Percentiles rank a stretch among this genome's conserved stretches.
Conservation (phyloP, 768 basidiomycete genomes). For the Saitozyma sp. region DNA sequence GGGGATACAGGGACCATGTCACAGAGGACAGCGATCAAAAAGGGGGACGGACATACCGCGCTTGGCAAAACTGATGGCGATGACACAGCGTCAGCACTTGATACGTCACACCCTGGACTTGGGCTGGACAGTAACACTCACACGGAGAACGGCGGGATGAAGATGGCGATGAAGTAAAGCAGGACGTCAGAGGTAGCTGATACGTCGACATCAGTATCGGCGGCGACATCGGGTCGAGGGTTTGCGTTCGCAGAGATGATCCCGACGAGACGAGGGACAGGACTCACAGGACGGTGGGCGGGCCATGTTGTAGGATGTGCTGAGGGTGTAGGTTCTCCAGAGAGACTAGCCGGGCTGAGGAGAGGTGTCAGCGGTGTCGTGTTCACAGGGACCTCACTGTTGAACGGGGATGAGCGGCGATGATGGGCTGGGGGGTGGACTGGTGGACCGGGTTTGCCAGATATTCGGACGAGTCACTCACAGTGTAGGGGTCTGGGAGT, state of each 20-base stretch:
- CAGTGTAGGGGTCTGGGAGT: too few relatives aligned
- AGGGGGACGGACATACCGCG: constrained; percentile 4
- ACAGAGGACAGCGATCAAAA: too few relatives aligned
- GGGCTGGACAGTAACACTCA: constrained; percentile 16
- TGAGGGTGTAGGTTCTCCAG: not conserved
- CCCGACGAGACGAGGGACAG: not conserved
- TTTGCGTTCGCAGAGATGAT: not conserved
- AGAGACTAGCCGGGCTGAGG: not conserved
- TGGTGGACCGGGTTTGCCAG: too few relatives aligned
- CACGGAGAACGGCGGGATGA: constrained; percentile 47
- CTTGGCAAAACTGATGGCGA: constrained; percentile 1
- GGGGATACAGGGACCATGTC: too few relatives aligned
- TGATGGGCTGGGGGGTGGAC: too few relatives aligned
- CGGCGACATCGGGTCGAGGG: not conserved
- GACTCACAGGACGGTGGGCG: constrained; percentile 25
- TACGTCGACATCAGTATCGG: not conserved
- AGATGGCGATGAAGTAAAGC: constrained; percentile 53
- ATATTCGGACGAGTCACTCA: too few relatives aligned
- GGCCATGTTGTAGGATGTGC: constrained; percentile 12
- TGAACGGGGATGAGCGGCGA: not conserved
- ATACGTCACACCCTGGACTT: not conserved
- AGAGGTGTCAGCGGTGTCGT: not conserved
- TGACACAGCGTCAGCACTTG: not conserved
- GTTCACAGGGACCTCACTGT: not conserved
- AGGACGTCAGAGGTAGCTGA: constrained; percentile 51